These are phyloP conservation scores for Tetrahymena thermophila DNA, from an alignment of 73 alveolate genomes.

Conservation along the genomic window DNA sequence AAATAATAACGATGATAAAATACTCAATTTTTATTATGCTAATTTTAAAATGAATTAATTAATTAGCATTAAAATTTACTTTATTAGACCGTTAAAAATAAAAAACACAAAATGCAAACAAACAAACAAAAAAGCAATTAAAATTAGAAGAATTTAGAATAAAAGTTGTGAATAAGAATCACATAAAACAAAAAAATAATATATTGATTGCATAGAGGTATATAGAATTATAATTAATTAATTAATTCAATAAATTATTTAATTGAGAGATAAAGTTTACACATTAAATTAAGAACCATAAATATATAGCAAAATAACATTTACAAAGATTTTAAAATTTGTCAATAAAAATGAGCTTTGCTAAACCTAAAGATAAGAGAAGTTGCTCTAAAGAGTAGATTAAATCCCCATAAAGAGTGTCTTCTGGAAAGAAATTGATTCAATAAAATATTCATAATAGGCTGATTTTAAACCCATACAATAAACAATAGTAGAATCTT, in stretches of 20 bases:
- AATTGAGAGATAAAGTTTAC: neutral
- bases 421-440: neutral
- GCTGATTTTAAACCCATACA: neutral
- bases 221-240: no score
- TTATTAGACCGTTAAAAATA: neutral
- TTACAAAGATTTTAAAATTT: neutral
- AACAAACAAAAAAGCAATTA: no score
- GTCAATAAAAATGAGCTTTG: neutral
- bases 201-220: no score
- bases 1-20: no score
- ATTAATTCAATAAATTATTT: no score
- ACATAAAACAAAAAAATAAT: no score
- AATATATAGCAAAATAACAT: no score
- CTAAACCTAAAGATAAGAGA: neutral
- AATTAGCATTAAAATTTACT: no score
- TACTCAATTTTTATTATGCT: no score
- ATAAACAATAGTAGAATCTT: neutral
- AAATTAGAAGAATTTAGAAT: neutral
- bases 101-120: no score
- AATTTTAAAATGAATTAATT: no score
- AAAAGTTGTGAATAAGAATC: neutral
- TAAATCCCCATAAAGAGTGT: neutral
- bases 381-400: neutral
- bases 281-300: neutral
- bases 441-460: neutral